A percentile compares a stretch with the other conserved stretches of the same genome.
Evolutionary conservation across 2,329 filamentous ascomycete genomes (phyloP).

Genomic region (Diaporthe eres): DNA sequence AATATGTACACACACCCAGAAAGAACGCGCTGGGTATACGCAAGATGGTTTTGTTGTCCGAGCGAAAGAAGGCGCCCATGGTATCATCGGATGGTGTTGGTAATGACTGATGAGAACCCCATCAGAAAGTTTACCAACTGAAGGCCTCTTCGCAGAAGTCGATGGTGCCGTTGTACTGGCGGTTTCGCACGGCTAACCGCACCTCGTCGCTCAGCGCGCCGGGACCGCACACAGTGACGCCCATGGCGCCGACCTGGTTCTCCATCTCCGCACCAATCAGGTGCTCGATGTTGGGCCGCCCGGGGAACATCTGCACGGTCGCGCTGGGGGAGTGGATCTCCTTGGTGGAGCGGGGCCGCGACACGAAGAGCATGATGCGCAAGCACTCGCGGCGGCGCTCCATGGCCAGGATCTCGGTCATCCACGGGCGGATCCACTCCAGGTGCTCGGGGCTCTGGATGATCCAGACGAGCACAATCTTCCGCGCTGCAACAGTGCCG

Average conservation of each 20-base stretch:
- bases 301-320: constrained; percentile 88
- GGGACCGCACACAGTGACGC: constrained; percentile 81
- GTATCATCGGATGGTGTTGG: neutral
- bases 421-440: constrained; percentile 88
- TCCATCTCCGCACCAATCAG: constrained; percentile 81
- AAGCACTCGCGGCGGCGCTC: constrained; percentile 80
- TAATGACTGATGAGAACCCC: neutral
- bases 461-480: constrained; percentile 82
- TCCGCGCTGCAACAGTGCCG: constrained; percentile 78
- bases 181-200: constrained; percentile 73
- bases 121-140: constrained; percentile 61
- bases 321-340: constrained; percentile 84
- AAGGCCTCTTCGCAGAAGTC: constrained; percentile 88
- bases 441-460: constrained; percentile 85
- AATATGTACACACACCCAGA: constrained; percentile 38
- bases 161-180: constrained; percentile 75
- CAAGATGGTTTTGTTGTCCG: constrained; percentile 17
- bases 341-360: constrained; percentile 80
- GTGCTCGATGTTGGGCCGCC: constrained; percentile 80
- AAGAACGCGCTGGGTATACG: constrained; percentile 35
- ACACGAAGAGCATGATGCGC: constrained; percentile 84
- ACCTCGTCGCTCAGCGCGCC: constrained; percentile 83
- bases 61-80: neutral
- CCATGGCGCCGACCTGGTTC: constrained; percentile 80
- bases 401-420: constrained; percentile 84